Percentiles rank a stretch among this genome's conserved stretches.
These are phyloP conservation scores for Plasmodium berghei DNA, from an alignment of 169 alveolate species.

Conservation along the genomic window DNA sequence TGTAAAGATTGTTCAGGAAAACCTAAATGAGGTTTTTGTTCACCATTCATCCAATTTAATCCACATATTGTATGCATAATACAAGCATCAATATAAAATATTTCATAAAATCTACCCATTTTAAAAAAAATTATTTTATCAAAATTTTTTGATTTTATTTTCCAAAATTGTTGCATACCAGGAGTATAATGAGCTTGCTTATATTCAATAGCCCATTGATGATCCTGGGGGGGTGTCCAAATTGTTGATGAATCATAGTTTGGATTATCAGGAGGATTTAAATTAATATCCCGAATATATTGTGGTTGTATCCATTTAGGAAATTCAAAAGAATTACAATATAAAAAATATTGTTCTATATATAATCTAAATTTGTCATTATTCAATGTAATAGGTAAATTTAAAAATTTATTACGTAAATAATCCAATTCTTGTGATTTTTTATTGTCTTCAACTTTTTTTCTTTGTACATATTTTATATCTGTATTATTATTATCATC, in stretches of 20 bases:
- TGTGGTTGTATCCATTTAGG: conserved; percentile 87
- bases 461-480: conserved; percentile 17
- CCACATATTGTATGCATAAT: conserved; percentile 94
- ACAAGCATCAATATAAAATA: conserved; percentile 96
- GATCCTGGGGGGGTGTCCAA: conserved; percentile 93
- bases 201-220: conserved; percentile 87
- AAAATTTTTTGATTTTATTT: conserved; percentile 93
- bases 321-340: conserved; percentile 80
- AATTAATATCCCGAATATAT: conserved; percentile 90
- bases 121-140: conserved; percentile 97
- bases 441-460: conserved; percentile 53
- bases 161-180: conserved; percentile 99
- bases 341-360: conserved; percentile 82
- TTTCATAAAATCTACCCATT: conserved; percentile 96
- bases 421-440: conserved; percentile 66
- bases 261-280: conserved; percentile 90
- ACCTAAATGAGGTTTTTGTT: conserved; percentile 98
- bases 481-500: conserved; percentile 1
- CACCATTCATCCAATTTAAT: conserved; percentile 98
- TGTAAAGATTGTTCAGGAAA: conserved; percentile 99
- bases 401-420: conserved; percentile 33
- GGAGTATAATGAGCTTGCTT: conserved; percentile 94
- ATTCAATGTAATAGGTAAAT: conserved; percentile 39
- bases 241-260: conserved; percentile 94
- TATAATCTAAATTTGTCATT: conserved; percentile 78